A percentile compares a stretch with the other conserved stretches of the same genome.
Evolutionary conservation across 148 eudicot species (phyloP).

Genomic region (Amaranthus palmeri): DNA sequence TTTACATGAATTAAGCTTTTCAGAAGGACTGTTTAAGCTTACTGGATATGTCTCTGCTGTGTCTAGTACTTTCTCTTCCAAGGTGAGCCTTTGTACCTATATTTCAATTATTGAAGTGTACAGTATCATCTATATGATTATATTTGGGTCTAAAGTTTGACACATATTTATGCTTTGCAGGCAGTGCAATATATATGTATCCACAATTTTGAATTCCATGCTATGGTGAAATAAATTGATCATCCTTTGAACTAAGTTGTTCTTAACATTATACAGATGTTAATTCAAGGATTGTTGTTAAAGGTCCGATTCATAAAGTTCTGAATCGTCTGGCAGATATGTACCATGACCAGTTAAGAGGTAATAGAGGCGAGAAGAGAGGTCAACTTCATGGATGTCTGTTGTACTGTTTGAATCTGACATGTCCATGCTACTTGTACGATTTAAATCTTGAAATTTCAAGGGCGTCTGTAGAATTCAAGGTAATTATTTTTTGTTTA

Average conservation of each 20-base stretch:
- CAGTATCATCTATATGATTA: background rate
- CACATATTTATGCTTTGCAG: slow-evolving; percentile 41
- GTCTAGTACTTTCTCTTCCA: slow-evolving; percentile 37
- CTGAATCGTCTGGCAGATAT: slow-evolving; percentile 58
- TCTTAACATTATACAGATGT: slow-evolving; percentile 53
- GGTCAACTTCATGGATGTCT: slow-evolving; percentile 42
- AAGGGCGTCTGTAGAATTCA: slow-evolving; percentile 73
- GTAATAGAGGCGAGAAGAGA: slow-evolving; percentile 38
- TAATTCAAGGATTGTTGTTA: slow-evolving; percentile 68
- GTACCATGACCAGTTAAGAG: slow-evolving; percentile 38
- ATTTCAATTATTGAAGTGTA: background rate
- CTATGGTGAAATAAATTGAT: slow-evolving; percentile 7
- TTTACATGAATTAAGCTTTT: slow-evolving; percentile 51
- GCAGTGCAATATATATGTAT: slow-evolving; percentile 90
- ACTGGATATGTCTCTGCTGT: slow-evolving; percentile 71
- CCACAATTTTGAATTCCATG: slow-evolving; percentile 33
- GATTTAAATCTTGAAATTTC: slow-evolving; percentile 59
- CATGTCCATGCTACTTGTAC: slow-evolving; percentile 64
- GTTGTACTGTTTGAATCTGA: slow-evolving; percentile 63
- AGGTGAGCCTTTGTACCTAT: slow-evolving; percentile 42
- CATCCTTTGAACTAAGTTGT: slow-evolving; percentile 25
- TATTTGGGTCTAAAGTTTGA: slow-evolving; percentile 15
- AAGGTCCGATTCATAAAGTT: slow-evolving; percentile 84
- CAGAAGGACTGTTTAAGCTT: slow-evolving; percentile 60
- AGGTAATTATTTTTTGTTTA: slow-evolving; percentile 41